A percentile compares a stretch with the other conserved stretches of the same genome.
Conservation (phyloP, 371 early-diverging fungal species). For the Saksenaea oblongispora region DNA sequence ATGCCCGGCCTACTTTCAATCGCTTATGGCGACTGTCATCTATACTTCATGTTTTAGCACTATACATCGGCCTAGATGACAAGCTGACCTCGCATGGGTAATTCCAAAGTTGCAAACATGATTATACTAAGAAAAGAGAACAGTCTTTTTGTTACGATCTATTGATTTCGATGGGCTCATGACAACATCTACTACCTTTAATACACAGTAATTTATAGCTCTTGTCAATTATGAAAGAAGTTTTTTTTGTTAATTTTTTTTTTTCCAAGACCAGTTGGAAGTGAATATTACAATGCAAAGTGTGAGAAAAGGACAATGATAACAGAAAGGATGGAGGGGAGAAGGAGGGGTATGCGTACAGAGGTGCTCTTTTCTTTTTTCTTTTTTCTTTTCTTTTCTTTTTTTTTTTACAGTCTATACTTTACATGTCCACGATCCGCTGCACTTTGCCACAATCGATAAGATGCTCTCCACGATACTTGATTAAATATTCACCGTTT, state of each 20-base stretch:
- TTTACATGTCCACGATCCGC: constrained; percentile 25
- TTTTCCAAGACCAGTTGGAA: constrained; percentile 1
- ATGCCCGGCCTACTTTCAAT: constrained; percentile 48
- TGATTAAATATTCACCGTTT: constrained; percentile 54
- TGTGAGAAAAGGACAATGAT: neutral
- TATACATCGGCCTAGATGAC: neutral
- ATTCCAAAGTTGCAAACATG: constrained; percentile 52
- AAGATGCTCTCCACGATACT: constrained; percentile 58
- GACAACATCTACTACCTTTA: too few relatives aligned
- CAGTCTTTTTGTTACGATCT: too few relatives aligned
- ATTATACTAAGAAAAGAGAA: neutral
- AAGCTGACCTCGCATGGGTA: constrained; percentile 39
- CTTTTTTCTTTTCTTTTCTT: neutral
- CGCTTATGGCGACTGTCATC: constrained; percentile 52
- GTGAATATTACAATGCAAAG: neutral
- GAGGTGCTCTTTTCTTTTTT: neutral
- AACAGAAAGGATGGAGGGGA: neutral
- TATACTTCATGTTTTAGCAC: neutral
- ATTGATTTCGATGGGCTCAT: too few relatives aligned
- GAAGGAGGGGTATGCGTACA: neutral
- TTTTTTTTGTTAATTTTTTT: neutral
- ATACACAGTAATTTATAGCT: too few relatives aligned
- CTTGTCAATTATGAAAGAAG: too few relatives aligned
- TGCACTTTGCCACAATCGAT: constrained; percentile 45
- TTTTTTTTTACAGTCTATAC: neutral